Evolutionary conservation across 2,329 filamentous ascomycete species (phyloP), one percentile per base, ranked within the genome.

Genomic region (Davidsoniella neocaledoniae): DNA sequence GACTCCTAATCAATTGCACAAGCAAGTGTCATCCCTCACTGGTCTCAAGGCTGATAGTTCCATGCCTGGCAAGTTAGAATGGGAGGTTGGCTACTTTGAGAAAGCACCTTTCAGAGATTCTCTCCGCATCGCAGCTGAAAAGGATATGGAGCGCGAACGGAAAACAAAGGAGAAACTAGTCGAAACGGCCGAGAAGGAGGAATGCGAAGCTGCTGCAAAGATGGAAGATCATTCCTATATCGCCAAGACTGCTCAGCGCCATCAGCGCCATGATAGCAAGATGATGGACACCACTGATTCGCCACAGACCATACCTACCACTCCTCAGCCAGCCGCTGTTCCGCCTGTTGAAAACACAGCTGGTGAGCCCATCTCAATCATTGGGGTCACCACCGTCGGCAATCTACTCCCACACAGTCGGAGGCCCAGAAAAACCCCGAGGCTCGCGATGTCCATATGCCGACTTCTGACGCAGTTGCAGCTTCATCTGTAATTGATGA

Each of bases 71-170:
- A 81, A 94, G 60, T 73, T 98, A 38, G 81, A 93, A 60, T 96
- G 90, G 90, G 90, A 95, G 63, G 86, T 96, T 43, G 91, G 90
- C 5, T 96, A 83, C 67, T 96, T 95, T 58, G 81, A 81, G 57
- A 95, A 94, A 67, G 86, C 88, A 1, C 79, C 87, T 56, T 87
- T 95, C 66, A 76, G 90, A 49, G 77, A 81, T 55, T 86, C 86
- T 10, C 71, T 96, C 43, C 76, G 86, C 39, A 94, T 87, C 0
- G 51, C 36, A 40, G 84, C 93, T 60, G 90, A 90, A 41, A 86
- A 86, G 65, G 83, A 57, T 5, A 48, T 50, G 45, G 44, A 53
- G 39, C 45, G 49, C n/a, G 50, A 52, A 33, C 46, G 43, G 19
- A 49, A 52, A 39, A 44, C 43, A 36, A 52, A 54, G 25, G 46